Evolutionary conservation across 164 flowering plant genomes (phyloP), one percentile per base, ranked within the genome.

Genomic region (Stephania yunnanensis): DNA sequence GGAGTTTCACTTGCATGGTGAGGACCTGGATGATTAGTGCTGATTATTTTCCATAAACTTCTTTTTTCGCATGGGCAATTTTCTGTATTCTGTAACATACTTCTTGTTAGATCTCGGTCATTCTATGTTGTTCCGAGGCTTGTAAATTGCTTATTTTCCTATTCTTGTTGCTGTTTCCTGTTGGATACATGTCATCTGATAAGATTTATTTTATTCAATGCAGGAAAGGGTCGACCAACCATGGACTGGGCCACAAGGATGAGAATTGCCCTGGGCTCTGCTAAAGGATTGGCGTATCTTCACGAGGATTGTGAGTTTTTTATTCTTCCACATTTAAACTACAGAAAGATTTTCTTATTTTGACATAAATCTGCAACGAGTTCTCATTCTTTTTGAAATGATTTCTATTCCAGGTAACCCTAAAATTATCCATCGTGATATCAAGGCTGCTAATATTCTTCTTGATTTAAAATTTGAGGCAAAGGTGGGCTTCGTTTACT

Each of bases 1-100:
- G 87, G 99, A 93, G 82, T 93, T 92, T 77, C 99, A 95, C 78
- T 83, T 95, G 69, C 99, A 95, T 80, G 97, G 99, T 92, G 80
- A 79, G 75, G 50, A 25, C 22, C 42, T 74, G 1, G 25, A 6
- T 58, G 73, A 69, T 46, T 19, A 44, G 0, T 71, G 52, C 46
- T 2, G 29, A 71, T 19, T 44, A n/a, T 36, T 36, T 36, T 53
- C 15, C 42, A n/a, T 58, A n/a, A 15, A 58, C 64, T 2, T 36
- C 42, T 58, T 58, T 58, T 15, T 58, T 15, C 20, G 7, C 2
- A 6, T 58, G 6, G 64, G 64, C 64, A 3, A 58, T 15, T 15
- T 58, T 15, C 20, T 15, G 64, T 19, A 58, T 58, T 7, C 19
- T n/a, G 13, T 58, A 3, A 12, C 20, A n/a, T 58, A 36, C 42